These are phyloP conservation scores for Neonothopanus nambi DNA, from an alignment of 1,284 basidiomycete species.

Conservation along the genomic window DNA sequence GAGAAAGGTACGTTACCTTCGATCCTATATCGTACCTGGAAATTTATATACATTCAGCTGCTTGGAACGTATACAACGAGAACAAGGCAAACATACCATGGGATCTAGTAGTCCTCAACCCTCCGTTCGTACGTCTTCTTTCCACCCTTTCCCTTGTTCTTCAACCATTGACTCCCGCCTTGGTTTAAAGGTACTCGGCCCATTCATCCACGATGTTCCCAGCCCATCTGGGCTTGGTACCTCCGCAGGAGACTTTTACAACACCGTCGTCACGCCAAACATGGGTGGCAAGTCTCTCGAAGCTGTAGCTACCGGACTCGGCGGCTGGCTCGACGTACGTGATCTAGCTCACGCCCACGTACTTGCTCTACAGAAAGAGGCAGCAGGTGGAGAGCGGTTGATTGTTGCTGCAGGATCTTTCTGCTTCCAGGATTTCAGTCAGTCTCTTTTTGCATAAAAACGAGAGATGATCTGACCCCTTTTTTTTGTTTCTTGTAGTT, in stretches of 20 bases:
- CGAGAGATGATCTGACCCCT: not conserved
- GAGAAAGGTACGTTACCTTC: constrained; percentile 36
- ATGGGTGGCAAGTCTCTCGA: constrained; percentile 16
- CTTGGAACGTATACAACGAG: no score
- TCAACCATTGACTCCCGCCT: no score
- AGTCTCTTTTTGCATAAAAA: constrained; percentile 20
- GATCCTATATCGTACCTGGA: not conserved
- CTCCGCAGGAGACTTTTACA: constrained; percentile 27
- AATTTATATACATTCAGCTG: no score
- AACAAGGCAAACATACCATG: no score
- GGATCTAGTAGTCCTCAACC: no score
- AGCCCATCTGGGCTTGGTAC: constrained; percentile 26
- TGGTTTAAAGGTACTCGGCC: constrained; percentile 37
- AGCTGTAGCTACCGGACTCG: constrained; percentile 18
- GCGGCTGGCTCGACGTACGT: no score
- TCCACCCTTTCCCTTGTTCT: no score
- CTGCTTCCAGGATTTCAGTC: constrained; percentile 35
- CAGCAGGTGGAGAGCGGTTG: no score
- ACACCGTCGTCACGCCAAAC: constrained; percentile 19
- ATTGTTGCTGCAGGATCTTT: constrained; percentile 32
- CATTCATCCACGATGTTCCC: constrained; percentile 30
- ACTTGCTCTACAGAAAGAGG: no score
- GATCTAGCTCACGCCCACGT: no score
- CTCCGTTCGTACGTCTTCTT: no score
- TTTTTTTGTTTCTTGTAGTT: constrained; percentile 17